Percentiles rank a stretch among this genome's conserved stretches.
phyloP scores from a whole-genome alignment of 129 eudicot species.

The Erigeron canadensis region DNA sequence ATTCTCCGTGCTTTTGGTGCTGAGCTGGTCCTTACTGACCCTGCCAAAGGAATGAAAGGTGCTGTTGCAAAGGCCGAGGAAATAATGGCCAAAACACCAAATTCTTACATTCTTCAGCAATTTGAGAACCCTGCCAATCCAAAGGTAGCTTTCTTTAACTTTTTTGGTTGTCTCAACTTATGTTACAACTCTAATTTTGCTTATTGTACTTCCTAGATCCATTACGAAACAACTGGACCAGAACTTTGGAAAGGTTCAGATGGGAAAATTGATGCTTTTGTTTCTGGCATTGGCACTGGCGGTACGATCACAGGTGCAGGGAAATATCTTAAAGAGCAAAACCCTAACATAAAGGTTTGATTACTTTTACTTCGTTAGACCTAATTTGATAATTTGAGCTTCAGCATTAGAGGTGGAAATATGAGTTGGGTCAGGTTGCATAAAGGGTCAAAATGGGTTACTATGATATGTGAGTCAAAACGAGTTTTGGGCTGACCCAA shows the following conservation, averaged over 20 bases:
- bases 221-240: conserved; percentile 93
- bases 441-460: not conserved
- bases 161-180: not conserved
- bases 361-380: conserved; percentile 15
- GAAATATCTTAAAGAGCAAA: conserved; percentile 71
- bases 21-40: conserved; percentile 87
- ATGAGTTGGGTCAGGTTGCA: not conserved
- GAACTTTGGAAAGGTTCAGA: conserved; percentile 81
- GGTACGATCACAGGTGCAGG: conserved; percentile 93
- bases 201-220: conserved; percentile 47
- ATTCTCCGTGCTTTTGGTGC: conserved; percentile 96
- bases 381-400: conserved; percentile 2
- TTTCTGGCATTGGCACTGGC: conserved; percentile 93
- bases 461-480: conserved; percentile 6
- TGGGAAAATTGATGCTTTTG: conserved; percentile 80
- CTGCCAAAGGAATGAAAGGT: conserved; percentile 94
- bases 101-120: conserved; percentile 87
- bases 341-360: conserved; percentile 71
- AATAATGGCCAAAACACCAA: conserved; percentile 76
- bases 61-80: conserved; percentile 90
- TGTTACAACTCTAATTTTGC: conserved; percentile 16
- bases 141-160: conserved; percentile 45
- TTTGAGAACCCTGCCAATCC: conserved; percentile 96
- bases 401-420: not conserved
- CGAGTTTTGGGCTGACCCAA: not conserved